A percentile compares a stretch with the other conserved stretches of the same genome.
These are phyloP conservation scores for Kwoniella bestiolae DNA, from an alignment of 768 basidiomycete species.

Conservation along the genomic window DNA sequence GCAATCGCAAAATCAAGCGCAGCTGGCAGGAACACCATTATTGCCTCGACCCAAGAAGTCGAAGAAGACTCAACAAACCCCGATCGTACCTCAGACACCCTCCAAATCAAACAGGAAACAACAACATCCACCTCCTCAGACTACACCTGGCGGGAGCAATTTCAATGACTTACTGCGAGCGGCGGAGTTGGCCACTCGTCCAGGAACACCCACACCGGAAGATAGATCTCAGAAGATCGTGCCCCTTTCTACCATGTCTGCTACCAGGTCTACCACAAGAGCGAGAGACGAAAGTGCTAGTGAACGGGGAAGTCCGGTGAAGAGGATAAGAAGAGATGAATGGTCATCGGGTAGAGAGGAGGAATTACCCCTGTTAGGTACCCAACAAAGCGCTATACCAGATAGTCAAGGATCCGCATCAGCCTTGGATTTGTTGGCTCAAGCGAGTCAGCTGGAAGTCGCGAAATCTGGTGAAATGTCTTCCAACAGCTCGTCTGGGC, in stretches of 20 bases:
- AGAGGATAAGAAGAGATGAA: constrained; percentile 22
- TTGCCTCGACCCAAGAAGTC: constrained; percentile 31
- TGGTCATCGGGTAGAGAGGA: constrained; percentile 14
- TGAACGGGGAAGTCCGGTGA: constrained; percentile 30
- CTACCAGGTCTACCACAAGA: constrained; percentile 38
- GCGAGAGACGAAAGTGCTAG: constrained; percentile 24
- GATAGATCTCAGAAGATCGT: constrained; percentile 11
- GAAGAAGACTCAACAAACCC: constrained; percentile 25
- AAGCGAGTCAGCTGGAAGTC: constrained; percentile 45
- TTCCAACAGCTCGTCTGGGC: constrained; percentile 8
- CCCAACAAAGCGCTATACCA: constrained; percentile 6
- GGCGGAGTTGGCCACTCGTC: constrained; percentile 49
- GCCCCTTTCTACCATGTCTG: constrained; percentile 43
- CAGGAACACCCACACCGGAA: constrained; percentile 36
- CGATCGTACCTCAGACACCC: constrained; percentile 30
- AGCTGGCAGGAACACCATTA: constrained; percentile 23
- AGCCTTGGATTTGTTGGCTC: constrained; percentile 43
- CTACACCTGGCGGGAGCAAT: constrained; percentile 51
- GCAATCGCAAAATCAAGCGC: constrained; percentile 1
- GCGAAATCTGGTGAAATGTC: constrained; percentile 23
- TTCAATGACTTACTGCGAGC: constrained; percentile 49
- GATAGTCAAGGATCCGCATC: constrained; percentile 24
- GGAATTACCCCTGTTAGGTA: neutral
- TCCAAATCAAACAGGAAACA: constrained; percentile 16
- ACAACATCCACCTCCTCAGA: constrained; percentile 21